Evolutionary conservation across 1,284 basidiomycete species (phyloP).

Genomic region (Coniferiporia sulphurascens): DNA sequence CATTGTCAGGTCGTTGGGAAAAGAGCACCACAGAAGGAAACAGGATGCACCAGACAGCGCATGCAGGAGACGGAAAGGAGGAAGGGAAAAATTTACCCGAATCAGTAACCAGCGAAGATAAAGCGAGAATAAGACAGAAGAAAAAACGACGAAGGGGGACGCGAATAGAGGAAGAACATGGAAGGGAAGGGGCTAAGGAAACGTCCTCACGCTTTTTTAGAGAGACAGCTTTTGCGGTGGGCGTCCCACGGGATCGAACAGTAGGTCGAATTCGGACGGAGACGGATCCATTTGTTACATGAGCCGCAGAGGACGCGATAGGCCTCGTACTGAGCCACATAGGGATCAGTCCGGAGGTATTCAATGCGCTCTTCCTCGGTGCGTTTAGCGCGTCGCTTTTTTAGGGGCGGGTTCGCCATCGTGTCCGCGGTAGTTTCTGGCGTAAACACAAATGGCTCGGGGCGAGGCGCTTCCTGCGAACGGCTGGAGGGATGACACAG

Average conservation of each 20-base stretch:
- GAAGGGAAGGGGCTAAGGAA: background rate
- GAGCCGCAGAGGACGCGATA: conserved; percentile 72
- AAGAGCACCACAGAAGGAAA: background rate
- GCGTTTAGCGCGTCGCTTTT: conserved; percentile 68
- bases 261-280: conserved; percentile 38
- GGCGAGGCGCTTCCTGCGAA: conserved; percentile 26
- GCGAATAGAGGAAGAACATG: background rate
- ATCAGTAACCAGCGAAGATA: conserved; percentile 12
- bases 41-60: background rate
- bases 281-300: conserved; percentile 77
- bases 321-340: conserved; percentile 71
- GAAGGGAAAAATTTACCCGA: conserved; percentile 10
- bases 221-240: conserved; percentile 68
- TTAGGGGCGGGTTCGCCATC: conserved; percentile 41
- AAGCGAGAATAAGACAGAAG: conserved; percentile 8
- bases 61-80: background rate
- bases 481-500: conserved; percentile 5
- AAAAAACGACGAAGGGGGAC: conserved; percentile 2
- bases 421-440: conserved; percentile 37
- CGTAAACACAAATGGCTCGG: conserved; percentile 37
- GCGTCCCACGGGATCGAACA: conserved; percentile 84
- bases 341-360: conserved; percentile 67
- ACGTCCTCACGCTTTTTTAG: conserved; percentile 23
- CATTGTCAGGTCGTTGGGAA: background rate
- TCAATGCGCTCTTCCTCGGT: conserved; percentile 75